Percentiles rank a stretch among this genome's conserved stretches.
These are phyloP conservation scores for Pyrus betulifolia DNA, from an alignment of 306 rosid species.

Conservation along the genomic window DNA sequence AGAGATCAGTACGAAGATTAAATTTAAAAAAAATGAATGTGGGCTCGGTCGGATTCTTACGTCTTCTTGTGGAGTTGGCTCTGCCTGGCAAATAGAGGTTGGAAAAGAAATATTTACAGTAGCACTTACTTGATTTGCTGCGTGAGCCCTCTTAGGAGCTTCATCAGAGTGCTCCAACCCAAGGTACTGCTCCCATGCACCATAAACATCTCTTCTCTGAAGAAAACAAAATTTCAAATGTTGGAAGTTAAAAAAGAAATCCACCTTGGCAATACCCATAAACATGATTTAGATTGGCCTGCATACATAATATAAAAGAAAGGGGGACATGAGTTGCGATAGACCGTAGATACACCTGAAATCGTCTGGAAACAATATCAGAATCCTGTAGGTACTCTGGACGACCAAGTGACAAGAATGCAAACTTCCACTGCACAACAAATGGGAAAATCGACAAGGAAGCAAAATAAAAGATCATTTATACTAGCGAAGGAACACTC, in stretches of 20 bases:
- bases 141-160: slow-evolving; percentile 62
- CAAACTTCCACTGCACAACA: slow-evolving; percentile 77
- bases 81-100: too few species aligned
- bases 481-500: not conserved
- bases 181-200: slow-evolving; percentile 96
- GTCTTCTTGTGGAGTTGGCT: too few species aligned
- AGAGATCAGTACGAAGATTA: too few species aligned
- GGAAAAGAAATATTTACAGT: not conserved
- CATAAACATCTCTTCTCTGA: slow-evolving; percentile 78
- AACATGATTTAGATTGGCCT: not conserved
- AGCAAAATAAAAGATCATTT: not conserved
- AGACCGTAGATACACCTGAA: slow-evolving; percentile 50
- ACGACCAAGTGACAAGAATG: slow-evolving; percentile 74
- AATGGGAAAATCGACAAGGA: not conserved
- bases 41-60: too few species aligned
- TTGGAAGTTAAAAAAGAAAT: not conserved
- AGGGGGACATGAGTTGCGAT: too few species aligned
- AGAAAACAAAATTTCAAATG: not conserved
- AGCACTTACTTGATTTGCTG: slow-evolving; percentile 57
- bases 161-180: slow-evolving; percentile 83
- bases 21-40: too few species aligned
- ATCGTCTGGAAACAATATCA: slow-evolving; percentile 60
- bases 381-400: slow-evolving; percentile 87
- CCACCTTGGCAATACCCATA: not conserved
- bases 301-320: too few species aligned